Base-by-base conservation (phyloP, 2,329 filamentous ascomycete genomes). In the Plenodomus biglobosus region DNA sequence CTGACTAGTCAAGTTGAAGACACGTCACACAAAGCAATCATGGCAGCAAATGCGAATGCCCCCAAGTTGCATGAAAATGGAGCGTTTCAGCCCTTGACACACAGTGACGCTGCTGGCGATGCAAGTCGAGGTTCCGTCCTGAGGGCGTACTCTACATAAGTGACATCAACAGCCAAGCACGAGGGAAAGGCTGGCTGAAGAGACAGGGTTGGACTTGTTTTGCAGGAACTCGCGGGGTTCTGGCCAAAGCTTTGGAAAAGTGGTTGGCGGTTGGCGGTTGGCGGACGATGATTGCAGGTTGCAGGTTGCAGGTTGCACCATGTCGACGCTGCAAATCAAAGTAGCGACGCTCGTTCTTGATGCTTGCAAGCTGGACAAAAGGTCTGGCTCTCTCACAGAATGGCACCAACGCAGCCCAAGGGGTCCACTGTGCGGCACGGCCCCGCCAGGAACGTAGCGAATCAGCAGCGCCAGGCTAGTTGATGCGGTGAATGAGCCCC, bases 401-500 rank as follows among this genome's bases (percentile, higher is more conserved):
- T 32, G 27, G 27, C 22, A 32, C 27, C 27, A 32, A 32, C 27
- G 27, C 8, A 32, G 15, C 27, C 27, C 27, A 32, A 32, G 13
- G 22, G 27, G 27, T 32, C 27, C 27, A 32, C 27, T 32, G 13
- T 11, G 27, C 27, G 27, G 27, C 27, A 15, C 27, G 27, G 39
- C 44, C 50, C 52, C 52, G 52, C 55, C 57, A 60, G 57, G 57
- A 47, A 58, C 57, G 38, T 45, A 38, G 50, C 55, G 48, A 58
- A 51, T 58, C 16, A 46, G 52, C 34, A 20, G 36, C 39, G 21
- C 13, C 16, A 15, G 32, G 38, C 46, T 51, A 38, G 37, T 49
- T 38, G 39, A 50, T 42, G 59, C 58, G 60, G 58, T 63, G 58
- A 62, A 60, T 55, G 57, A 51, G 50, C 56, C 60, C 57, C 60